These are phyloP conservation scores for Taiozyma sp. DNA, from an alignment of 1,139 yeast species.

Conservation along the genomic window DNA sequence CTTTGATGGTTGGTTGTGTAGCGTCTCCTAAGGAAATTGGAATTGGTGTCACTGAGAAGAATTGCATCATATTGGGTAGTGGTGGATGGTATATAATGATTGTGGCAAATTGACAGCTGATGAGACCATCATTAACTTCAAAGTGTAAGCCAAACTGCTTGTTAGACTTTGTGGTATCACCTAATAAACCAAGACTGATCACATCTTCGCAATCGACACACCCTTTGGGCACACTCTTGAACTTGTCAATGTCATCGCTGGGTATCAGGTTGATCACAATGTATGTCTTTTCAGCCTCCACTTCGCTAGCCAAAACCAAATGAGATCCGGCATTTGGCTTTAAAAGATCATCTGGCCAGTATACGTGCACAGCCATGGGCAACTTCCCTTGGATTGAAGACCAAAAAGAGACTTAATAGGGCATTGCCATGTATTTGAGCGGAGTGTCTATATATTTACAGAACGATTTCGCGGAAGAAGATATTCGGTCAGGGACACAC, in stretches of 20 bases:
- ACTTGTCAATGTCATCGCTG: slow-evolving; percentile 2
- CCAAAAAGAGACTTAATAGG: background rate
- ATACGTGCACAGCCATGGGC: slow-evolving; percentile 23
- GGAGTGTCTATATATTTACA: background rate
- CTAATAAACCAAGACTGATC: slow-evolving; percentile 11
- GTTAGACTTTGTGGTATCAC: background rate
- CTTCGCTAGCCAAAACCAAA: background rate
- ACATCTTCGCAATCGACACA: background rate
- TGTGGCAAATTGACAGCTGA: slow-evolving; percentile 20
- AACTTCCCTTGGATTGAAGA: background rate
- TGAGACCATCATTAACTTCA: slow-evolving; percentile 1
- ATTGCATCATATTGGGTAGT: slow-evolving; percentile 65
- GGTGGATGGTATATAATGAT: slow-evolving; percentile 72
- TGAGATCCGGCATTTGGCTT: background rate
- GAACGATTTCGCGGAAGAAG: background rate
- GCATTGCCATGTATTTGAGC: background rate
- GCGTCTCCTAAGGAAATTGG: slow-evolving; percentile 49
- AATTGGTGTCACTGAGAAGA: slow-evolving; percentile 71
- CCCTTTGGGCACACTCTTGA: background rate
- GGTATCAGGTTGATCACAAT: slow-evolving; percentile 6
- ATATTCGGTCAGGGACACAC: background rate
- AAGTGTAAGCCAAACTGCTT: background rate
- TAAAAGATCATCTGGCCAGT: slow-evolving; percentile 31
- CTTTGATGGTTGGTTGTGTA: slow-evolving; percentile 19
- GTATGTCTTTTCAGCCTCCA: background rate